Evolutionary conservation across 768 basidiomycete species (phyloP).

Genomic region (Rhizopogon rudus): DNA sequence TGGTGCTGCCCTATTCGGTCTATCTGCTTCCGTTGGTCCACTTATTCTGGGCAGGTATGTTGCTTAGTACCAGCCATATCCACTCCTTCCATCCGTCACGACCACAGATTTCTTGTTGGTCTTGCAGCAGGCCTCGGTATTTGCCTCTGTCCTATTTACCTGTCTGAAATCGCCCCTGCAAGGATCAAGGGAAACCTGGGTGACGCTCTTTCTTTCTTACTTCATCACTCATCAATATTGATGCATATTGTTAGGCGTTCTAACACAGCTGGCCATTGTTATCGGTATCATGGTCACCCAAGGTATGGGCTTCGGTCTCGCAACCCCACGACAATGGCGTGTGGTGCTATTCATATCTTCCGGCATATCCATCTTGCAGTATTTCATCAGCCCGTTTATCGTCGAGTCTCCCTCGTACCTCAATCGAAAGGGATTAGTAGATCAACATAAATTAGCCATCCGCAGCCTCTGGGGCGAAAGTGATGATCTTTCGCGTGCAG

Average conservation of each 20-base stretch:
- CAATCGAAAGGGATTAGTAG: constrained; percentile 39
- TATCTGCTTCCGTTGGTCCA: constrained; percentile 50
- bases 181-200: constrained; percentile 73
- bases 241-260: constrained; percentile 45
- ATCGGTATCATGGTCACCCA: constrained; percentile 88
- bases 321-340: constrained; percentile 68
- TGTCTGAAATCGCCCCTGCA: constrained; percentile 81
- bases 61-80: neutral
- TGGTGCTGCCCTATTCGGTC: constrained; percentile 63
- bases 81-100: neutral
- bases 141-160: constrained; percentile 78
- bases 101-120: constrained; percentile 57
- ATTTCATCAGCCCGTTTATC: constrained; percentile 47
- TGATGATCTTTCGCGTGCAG: constrained; percentile 21
- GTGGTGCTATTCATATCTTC: constrained; percentile 62
- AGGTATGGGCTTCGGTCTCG: constrained; percentile 61
- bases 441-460: constrained; percentile 42
- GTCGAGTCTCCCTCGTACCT: constrained; percentile 76
- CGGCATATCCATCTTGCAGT: constrained; percentile 49
- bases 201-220: constrained; percentile 19
- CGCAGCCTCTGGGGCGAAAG: constrained; percentile 50
- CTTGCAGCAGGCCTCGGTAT: constrained; percentile 67
- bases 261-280: constrained; percentile 81
- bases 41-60: constrained; percentile 65
- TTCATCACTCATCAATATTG: neutral